Conservation (phyloP, 2,329 filamentous ascomycete genomes). For the Penicillium occitanis region DNA sequence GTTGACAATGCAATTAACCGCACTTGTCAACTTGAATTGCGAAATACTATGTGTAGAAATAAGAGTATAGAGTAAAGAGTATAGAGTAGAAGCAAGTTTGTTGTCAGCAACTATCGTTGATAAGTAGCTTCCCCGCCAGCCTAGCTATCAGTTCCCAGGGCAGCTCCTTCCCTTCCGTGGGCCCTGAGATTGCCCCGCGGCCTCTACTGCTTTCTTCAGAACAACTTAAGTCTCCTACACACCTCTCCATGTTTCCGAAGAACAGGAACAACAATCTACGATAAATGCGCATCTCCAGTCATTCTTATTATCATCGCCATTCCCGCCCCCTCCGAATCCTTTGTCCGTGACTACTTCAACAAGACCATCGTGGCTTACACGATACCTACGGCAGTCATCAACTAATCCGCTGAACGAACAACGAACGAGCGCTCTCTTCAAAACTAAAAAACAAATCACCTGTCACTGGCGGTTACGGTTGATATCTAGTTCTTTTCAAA, state of each 20-base stretch:
- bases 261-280: not conserved
- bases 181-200: slow-evolving; percentile 16
- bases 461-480: not conserved
- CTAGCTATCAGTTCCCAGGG: not conserved
- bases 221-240: not conserved
- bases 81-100: not conserved
- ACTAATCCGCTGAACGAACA: not conserved
- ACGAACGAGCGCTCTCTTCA: not conserved
- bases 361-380: not conserved
- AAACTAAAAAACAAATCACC: not conserved
- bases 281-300: not conserved
- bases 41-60: not conserved
- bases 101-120: not conserved
- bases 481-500: not conserved
- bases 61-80: not conserved
- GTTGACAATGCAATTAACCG: not conserved
- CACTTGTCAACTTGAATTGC: not conserved
- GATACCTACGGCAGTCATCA: not conserved
- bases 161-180: slow-evolving; percentile 19
- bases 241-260: not conserved
- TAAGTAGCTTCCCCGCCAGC: slow-evolving; percentile 17
- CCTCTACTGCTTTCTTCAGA: not conserved
- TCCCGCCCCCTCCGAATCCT: not conserved
- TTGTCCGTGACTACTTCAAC: not conserved
- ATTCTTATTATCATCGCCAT: not conserved